Conservation (phyloP, 2,329 filamentous ascomycete species). For the Corniculantispora saksenae region DNA sequence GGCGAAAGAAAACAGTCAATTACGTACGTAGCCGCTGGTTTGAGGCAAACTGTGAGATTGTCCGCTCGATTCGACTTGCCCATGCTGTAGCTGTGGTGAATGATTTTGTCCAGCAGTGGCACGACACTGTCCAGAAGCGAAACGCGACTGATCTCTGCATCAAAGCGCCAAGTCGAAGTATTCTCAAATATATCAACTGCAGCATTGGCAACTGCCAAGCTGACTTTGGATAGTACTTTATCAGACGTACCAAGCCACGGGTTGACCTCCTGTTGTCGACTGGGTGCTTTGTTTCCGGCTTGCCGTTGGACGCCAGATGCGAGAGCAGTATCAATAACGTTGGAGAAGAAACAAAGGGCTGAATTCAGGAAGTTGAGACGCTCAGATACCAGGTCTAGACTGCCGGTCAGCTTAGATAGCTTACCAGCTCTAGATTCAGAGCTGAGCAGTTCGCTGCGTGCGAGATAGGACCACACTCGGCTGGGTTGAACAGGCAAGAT, state of each 20-base stretch:
- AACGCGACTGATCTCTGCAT: constrained; percentile 65
- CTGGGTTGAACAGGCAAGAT: constrained; percentile 75
- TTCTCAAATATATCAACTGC: constrained; percentile 85
- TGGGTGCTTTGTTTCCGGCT: constrained; percentile 50
- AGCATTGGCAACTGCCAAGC: constrained; percentile 71
- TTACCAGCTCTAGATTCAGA: constrained; percentile 74
- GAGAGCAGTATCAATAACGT: constrained; percentile 74
- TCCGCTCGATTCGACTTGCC: constrained; percentile 57
- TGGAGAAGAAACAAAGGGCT: constrained; percentile 72
- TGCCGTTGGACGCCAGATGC: constrained; percentile 68
- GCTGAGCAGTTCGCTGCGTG: constrained; percentile 77
- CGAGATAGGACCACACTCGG: constrained; percentile 86
- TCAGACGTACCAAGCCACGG: constrained; percentile 75
- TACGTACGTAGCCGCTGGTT: constrained; percentile 73
- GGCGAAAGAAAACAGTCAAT: constrained; percentile 74
- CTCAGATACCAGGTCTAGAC: constrained; percentile 74
- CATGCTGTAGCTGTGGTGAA: constrained; percentile 73
- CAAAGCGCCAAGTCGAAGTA: constrained; percentile 82
- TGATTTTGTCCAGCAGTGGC: constrained; percentile 68
- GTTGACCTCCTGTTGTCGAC: constrained; percentile 50
- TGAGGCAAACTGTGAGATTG: constrained; percentile 61
- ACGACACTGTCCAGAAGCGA: constrained; percentile 69
- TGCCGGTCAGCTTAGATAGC: constrained; percentile 77
- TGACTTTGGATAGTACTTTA: constrained; percentile 70
- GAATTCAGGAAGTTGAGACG: constrained; percentile 76